These are phyloP conservation scores for Chlamydomonas incerta DNA, from an alignment of 139 green algal genomes.

Conservation along the genomic window DNA sequence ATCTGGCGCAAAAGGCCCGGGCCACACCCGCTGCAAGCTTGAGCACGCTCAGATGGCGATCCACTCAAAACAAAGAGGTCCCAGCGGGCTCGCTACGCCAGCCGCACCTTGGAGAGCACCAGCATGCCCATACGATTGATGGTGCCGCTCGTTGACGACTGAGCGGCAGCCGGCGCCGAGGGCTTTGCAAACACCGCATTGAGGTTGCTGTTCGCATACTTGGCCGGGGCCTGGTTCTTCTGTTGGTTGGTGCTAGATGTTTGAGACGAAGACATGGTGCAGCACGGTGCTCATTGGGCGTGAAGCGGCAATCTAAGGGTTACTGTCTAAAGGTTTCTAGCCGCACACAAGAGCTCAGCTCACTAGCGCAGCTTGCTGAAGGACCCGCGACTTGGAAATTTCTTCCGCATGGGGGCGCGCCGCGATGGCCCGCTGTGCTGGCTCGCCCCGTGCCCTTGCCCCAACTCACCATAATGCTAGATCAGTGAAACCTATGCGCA, in stretches of 20 bases:
- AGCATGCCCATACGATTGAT: constrained; percentile 57
- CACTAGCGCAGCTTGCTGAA: too few relatives aligned
- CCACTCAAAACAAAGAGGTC: too few relatives aligned
- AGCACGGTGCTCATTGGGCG: constrained; percentile 10
- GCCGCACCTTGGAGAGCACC: constrained; percentile 57
- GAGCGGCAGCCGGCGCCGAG: constrained; percentile 11
- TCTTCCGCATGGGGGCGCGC: too few relatives aligned
- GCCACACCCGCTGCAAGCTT: too few relatives aligned
- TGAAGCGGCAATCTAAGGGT: too few relatives aligned
- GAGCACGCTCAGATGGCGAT: too few relatives aligned
- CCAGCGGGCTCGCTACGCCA: too few relatives aligned
- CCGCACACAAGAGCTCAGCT: background rate
- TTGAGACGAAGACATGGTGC: constrained; percentile 7
- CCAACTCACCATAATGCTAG: too few relatives aligned
- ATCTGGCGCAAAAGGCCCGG: background rate
- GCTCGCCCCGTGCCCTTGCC: too few relatives aligned
- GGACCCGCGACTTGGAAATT: too few relatives aligned
- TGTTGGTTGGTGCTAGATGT: constrained; percentile 13
- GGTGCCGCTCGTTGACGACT: constrained; percentile 53
- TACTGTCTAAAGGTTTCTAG: background rate
- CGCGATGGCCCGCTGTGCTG: too few relatives aligned
- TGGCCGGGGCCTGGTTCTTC: constrained; percentile 47
- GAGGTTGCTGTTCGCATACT: constrained; percentile 69
- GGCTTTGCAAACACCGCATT: constrained; percentile 58
- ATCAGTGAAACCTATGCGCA: too few relatives aligned